phyloP scores from a whole-genome alignment of 495 filamentous ascomycete species.

The Penicillium lagena region DNA sequence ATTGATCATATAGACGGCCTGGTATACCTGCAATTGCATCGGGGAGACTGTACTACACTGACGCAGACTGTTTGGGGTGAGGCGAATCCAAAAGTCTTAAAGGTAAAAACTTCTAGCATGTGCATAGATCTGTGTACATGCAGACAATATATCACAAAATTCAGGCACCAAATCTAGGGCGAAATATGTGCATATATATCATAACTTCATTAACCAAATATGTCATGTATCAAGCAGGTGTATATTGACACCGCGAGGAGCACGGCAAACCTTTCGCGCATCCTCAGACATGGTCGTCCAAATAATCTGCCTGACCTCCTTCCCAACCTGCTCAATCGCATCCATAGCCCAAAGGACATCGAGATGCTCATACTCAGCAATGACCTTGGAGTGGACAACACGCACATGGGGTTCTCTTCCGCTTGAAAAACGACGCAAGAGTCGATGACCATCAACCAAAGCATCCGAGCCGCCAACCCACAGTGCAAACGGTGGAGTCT shows the following conservation, averaged over 20 bases:
- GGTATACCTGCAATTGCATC: too few relatives aligned
- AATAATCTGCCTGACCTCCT: slow-evolving; percentile 73
- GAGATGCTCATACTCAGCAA: slow-evolving; percentile 90
- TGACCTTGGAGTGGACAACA: slow-evolving; percentile 74
- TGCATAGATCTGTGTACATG: too few relatives aligned
- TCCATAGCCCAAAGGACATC: slow-evolving; percentile 98
- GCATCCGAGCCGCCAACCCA: slow-evolving; percentile 82
- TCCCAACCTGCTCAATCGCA: slow-evolving; percentile 73
- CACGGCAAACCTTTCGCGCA: slow-evolving; percentile 50
- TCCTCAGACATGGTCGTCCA: slow-evolving; percentile 63
- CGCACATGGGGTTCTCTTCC: slow-evolving; percentile 77
- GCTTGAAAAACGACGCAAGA: slow-evolving; percentile 67
- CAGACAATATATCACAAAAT: too few relatives aligned
- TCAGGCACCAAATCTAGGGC: too few relatives aligned
- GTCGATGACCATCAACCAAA: slow-evolving; percentile 73
- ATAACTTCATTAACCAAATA: too few relatives aligned
- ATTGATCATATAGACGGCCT: too few relatives aligned
- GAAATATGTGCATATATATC: too few relatives aligned
- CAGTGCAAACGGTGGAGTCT: slow-evolving; percentile 77
- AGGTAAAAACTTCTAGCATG: too few relatives aligned
- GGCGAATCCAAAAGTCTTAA: too few relatives aligned
- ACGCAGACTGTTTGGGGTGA: too few relatives aligned
- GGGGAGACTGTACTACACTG: too few relatives aligned
- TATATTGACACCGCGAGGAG: slow-evolving; percentile 45
- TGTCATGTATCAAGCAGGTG: background rate